Percentiles rank a stretch among this genome's conserved stretches.
These are phyloP conservation scores for Letharia columbiana DNA, from an alignment of 495 filamentous ascomycete species.

Conservation along the genomic window DNA sequence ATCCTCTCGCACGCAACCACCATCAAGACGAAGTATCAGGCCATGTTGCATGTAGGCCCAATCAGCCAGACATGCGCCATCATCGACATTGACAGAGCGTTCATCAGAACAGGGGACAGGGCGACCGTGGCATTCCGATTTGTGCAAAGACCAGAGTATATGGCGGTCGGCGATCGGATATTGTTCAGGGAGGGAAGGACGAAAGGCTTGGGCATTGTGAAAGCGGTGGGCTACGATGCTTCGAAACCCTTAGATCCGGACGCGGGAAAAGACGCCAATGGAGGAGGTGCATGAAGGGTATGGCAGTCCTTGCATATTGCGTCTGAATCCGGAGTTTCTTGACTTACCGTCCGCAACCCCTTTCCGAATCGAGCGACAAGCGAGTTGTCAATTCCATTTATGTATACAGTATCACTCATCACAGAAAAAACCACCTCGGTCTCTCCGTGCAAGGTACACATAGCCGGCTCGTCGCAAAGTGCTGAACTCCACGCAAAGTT, in stretches of 20 bases:
- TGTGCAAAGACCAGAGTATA: constrained; percentile 90
- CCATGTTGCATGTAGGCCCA: constrained; percentile 95
- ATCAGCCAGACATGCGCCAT: constrained; percentile 94
- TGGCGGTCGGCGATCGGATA: constrained; percentile 78
- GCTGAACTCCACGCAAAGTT: no score
- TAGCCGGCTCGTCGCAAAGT: no score
- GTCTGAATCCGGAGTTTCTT: no score
- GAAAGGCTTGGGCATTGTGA: constrained; percentile 92
- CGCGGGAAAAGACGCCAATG: constrained; percentile 24
- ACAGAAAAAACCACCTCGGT: no score
- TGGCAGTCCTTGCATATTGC: neutral
- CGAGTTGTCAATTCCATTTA: neutral
- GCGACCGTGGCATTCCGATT: constrained; percentile 90
- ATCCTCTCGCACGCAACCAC: constrained; percentile 97
- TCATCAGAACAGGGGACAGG: constrained; percentile 87
- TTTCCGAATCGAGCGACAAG: no score
- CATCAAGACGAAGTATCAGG: constrained; percentile 95
- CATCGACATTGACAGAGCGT: constrained; percentile 94
- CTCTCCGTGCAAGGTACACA: no score
- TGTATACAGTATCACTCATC: no score
- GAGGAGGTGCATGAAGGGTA: constrained; percentile 2
- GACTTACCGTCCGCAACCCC: neutral
- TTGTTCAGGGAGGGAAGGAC: constrained; percentile 93
- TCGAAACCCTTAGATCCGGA: constrained; percentile 47
- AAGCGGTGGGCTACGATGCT: constrained; percentile 78